These are phyloP conservation scores for Cutaneotrichosporon mucoides DNA, from an alignment of 1,284 basidiomycete genomes.

Conservation along the genomic window DNA sequence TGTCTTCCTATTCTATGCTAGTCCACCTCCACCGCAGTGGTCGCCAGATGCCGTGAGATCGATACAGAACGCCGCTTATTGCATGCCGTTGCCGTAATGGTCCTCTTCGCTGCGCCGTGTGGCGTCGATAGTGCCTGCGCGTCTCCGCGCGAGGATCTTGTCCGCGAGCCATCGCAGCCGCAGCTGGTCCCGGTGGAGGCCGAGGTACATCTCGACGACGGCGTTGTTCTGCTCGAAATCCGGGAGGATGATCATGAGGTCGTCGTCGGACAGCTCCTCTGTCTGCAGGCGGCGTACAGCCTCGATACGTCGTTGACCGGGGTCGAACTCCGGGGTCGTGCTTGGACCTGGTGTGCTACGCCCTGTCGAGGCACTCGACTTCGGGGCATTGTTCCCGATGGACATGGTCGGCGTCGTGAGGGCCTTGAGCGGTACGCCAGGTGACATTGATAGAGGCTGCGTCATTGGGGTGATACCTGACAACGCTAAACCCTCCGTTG, in stretches of 20 bases:
- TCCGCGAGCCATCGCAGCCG: constrained; percentile 3
- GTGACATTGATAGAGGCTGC: not conserved
- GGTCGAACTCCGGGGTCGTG: constrained; percentile 15
- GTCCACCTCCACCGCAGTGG: no score
- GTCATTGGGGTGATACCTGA: not conserved
- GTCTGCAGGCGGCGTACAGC: constrained; percentile 35
- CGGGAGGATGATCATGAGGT: constrained; percentile 32
- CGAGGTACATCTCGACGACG: constrained; percentile 39
- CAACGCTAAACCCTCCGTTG: not conserved
- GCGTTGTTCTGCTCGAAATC: constrained; percentile 38
- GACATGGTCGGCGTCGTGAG: not conserved
- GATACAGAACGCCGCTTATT: no score
- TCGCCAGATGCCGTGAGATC: no score
- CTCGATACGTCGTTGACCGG: constrained; percentile 26
- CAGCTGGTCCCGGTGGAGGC: constrained; percentile 11
- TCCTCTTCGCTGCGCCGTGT: not conserved
- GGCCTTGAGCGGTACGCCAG: not conserved
- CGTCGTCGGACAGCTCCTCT: constrained; percentile 34
- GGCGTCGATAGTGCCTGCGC: no score
- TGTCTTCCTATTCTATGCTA: no score
- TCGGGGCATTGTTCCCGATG: not conserved
- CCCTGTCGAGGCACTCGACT: not conserved
- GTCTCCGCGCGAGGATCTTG: not conserved
- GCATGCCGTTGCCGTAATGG: not conserved
- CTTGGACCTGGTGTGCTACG: constrained; percentile 4